Conservation (phyloP, 768 basidiomycete genomes). For the Pluteus cervinus region DNA sequence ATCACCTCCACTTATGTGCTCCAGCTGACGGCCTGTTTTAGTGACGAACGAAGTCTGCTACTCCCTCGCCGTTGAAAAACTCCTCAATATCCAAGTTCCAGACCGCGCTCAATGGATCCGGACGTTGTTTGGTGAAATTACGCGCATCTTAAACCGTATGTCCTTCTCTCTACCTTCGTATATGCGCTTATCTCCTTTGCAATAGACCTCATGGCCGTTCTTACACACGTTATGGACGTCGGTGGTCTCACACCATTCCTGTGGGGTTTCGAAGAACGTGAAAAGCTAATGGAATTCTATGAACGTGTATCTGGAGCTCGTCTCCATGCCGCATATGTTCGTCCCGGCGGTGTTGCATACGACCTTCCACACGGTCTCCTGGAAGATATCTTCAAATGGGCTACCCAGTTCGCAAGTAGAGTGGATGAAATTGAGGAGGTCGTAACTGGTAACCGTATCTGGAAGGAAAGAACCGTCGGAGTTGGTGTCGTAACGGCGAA, state of each 20-base stretch:
- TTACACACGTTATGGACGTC: slow-evolving; percentile 96
- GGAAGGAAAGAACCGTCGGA: slow-evolving; percentile 92
- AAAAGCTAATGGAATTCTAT: slow-evolving; percentile 99
- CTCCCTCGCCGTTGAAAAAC: slow-evolving; percentile 95
- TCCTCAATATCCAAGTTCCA: slow-evolving; percentile 94
- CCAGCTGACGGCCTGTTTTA: slow-evolving; percentile 21
- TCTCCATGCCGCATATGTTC: slow-evolving; percentile 95
- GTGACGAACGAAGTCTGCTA: slow-evolving; percentile 99
- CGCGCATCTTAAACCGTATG: slow-evolving; percentile 89
- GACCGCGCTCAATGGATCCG: slow-evolving; percentile 98
- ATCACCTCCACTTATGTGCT: not conserved
- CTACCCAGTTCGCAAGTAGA: slow-evolving; percentile 85
- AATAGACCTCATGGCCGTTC: slow-evolving; percentile 90
- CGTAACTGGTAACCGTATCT: slow-evolving; percentile 95
- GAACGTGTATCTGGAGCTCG: slow-evolving; percentile 98
- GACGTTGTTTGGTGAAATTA: slow-evolving; percentile 95
- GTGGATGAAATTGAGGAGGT: slow-evolving; percentile 99
- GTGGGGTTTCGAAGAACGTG: slow-evolving; percentile 99
- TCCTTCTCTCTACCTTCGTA: slow-evolving; percentile 6
- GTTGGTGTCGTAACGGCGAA: slow-evolving; percentile 90
- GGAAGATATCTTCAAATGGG: slow-evolving; percentile 97
- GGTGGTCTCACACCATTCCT: slow-evolving; percentile 98
- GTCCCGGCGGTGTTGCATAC: slow-evolving; percentile 96
- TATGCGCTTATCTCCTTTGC: slow-evolving; percentile 1
- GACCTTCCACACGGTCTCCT: slow-evolving; percentile 98